Base-by-base conservation (phyloP, 176 grass and related monocot genomes). In the Lolium multiflorum region DNA sequence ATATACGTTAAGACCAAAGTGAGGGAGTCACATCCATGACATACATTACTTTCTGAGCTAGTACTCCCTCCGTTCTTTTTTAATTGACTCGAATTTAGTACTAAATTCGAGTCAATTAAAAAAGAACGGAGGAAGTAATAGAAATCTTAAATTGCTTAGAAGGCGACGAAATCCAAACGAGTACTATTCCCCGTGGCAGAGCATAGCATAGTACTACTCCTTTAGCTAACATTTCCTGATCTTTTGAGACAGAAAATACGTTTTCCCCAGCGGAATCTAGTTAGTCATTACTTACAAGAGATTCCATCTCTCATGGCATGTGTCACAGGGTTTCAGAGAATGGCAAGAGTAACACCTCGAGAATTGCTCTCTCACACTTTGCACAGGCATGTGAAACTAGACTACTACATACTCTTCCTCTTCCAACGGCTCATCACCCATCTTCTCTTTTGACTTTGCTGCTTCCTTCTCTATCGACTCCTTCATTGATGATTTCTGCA, bases 391-490 rank as follows among this genome's bases (percentile, higher is more conserved):
- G 46, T 75, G 72, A 49, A 75, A 75, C 72, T 75, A 75, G 22
- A 50, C 47, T 17, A 66, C 10, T 25, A 60, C 61, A 35, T 51
- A 50, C 72, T 75, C 47, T 51, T 75, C 48, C 24, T 51, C 72
- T 75, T 75, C 72, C 48, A 14, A 52, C 12, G 47, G 72, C 47
- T 51, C 47, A 52, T 52, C 26, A 14, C 48, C 24, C 72, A 28
- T 75, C 72, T 75, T 75, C 72, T 51, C 47, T 75, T 75, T 25
- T 8, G 72, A 51, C 47, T 75, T 22, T 0, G 22, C 47, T 75
- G 72, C 47, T 75, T 74, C 71, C 71, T 74, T 75, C 72, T 75
- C 72, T 75, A 51, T 75, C 24, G 72, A 52, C 22, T 48, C 49
- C 72, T 75, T 12, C 22, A 47, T 28, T 51, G 6, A 75, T 50